Base-by-base conservation (phyloP, 371 early-diverging fungal species). In the Thermomucor indicae-seudaticae region DNA sequence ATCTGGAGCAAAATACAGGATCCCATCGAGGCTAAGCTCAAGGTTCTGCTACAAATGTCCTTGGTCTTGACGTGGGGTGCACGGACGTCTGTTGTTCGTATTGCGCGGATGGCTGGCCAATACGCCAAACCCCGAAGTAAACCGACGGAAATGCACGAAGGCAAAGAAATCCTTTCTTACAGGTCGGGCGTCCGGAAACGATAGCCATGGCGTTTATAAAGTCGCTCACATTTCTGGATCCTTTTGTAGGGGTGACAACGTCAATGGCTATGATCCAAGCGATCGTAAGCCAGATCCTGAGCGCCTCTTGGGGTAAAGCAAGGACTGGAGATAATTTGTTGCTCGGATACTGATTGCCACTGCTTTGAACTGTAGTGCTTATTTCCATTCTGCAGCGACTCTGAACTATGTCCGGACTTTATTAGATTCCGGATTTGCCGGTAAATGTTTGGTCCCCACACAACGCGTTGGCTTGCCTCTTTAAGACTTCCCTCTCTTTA, bases 301-400 rank as follows among this genome's bases (percentile, higher is more conserved):
- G 54, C 79, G 97, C 28, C 81, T 97, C 31, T 65, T 95, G 40
- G 81, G 85, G 83, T 85, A 79, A n/a, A 57, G 64, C 38, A 8
- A 2, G 48, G 7, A n/a, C 14, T 17, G 35, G 19, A 25, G 7
- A 32, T 16, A 37, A 19, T 43, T 12, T 17, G 1, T 17, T 2
- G n/a, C 27, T 17, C 29, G 11, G 14, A 37, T 3, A 10, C 37
- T 37, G 35, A 29, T 12, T 35, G 14, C n/a, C 29, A 46, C 12
- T 32, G n/a, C 20, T 28, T 44, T 44, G 11, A n/a, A 8, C 7
- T 11, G 25, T 57, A 84, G 85, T 12, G 95, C 96, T 16, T 96
- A 97, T 74, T 95, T 96, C 65, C 96, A 96, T 72, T 96, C 96
- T 32, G 92, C 95, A n/a, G 92, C 97, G 7, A 97, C 97, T 0